Conservation (phyloP, 2,329 filamentous ascomycete genomes). For the Ceratocystiopsis sp. region DNA sequence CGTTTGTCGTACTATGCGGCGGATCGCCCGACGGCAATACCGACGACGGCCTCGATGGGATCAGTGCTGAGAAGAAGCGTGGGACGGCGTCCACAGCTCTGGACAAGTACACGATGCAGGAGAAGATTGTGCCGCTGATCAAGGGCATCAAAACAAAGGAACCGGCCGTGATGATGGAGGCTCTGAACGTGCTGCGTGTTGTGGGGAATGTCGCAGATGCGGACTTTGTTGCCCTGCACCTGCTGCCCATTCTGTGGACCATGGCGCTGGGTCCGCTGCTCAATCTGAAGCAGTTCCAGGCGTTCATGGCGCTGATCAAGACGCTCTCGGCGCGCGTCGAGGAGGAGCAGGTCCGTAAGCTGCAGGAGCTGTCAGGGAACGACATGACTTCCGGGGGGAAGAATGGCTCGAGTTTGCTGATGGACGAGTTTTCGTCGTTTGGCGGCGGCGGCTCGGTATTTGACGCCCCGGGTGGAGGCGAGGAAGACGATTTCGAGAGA, state of each 20-base stretch:
- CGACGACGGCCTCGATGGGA: conserved; percentile 61
- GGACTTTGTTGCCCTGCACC: conserved; percentile 83
- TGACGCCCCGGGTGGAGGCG: conserved; percentile 20
- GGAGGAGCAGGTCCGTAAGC: conserved; percentile 71
- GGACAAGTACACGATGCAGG: conserved; percentile 96
- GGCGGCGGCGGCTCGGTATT: conserved; percentile 22
- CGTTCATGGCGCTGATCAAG: conserved; percentile 82
- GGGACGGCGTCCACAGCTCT: conserved; percentile 57
- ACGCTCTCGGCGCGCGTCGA: conserved; percentile 64
- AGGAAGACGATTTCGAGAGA: conserved; percentile 66
- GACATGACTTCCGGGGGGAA: background rate
- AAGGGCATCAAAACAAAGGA: conserved; percentile 95
- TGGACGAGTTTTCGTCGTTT: conserved; percentile 55
- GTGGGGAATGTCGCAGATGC: conserved; percentile 69
- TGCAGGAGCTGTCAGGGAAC: conserved; percentile 50
- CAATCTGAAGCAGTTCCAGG: conserved; percentile 71
- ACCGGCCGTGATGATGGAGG: conserved; percentile 91
- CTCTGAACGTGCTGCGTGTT: conserved; percentile 67
- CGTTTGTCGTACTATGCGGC: conserved; percentile 78
- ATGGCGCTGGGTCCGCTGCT: conserved; percentile 85
- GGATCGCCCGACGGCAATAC: conserved; percentile 39
- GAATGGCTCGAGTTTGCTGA: conserved; percentile 36
- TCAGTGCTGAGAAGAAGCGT: conserved; percentile 40
- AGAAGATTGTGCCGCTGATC: conserved; percentile 83
- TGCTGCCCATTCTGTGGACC: conserved; percentile 76